Base-by-base conservation (phyloP, 78 protist genomes). In the Guillardia theta region DNA sequence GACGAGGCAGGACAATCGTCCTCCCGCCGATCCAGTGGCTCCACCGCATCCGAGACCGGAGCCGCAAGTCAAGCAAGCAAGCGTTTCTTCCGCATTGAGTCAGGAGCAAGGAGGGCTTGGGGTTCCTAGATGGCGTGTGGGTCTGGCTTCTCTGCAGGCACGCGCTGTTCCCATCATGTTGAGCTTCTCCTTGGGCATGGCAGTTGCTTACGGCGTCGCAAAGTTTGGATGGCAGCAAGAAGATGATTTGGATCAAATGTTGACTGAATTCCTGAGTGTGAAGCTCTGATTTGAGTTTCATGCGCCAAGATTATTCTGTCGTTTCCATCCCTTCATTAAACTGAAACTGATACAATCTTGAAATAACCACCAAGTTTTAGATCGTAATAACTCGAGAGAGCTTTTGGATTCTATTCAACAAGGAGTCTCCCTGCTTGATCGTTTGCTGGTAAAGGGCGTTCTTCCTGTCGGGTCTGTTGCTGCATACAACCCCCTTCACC, bases 321-420 rank as follows among this genome's bases (percentile, higher is more conserved):
- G n/a, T n/a, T n/a, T n/a, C n/a, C n/a, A n/a, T n/a, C n/a, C n/a
- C n/a, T n/a, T n/a, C n/a, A n/a, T n/a, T n/a, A n/a, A n/a, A n/a
- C n/a, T n/a, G n/a, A n/a, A n/a, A n/a, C n/a, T n/a, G n/a, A n/a
- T n/a, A n/a, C n/a, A n/a, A n/a, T n/a, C n/a, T n/a, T n/a, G n/a
- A n/a, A n/a, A n/a, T 1, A 24, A 30, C 2, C 1, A 8, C 39
- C 27, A 6, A 24, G 70, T 8, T 9, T 95, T 93, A 98, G 30
- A 97, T 64, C 96, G 97, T 98, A 95, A 97, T 97, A 94, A 98
- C 98, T 8, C 99, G 97, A 37, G 98, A 92, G 83, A 99, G 96
- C 95, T 98, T 98, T 94, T 98, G 99, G 33, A 99, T 50, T 43
- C 99, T 95, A 94, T 97, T 98, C 93, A 98, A 97, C 41, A 99